A percentile compares a stretch with the other conserved stretches of the same genome.
These are phyloP conservation scores for Petunia axillaris DNA, from an alignment of 257 asterid genomes.

Conservation along the genomic window DNA sequence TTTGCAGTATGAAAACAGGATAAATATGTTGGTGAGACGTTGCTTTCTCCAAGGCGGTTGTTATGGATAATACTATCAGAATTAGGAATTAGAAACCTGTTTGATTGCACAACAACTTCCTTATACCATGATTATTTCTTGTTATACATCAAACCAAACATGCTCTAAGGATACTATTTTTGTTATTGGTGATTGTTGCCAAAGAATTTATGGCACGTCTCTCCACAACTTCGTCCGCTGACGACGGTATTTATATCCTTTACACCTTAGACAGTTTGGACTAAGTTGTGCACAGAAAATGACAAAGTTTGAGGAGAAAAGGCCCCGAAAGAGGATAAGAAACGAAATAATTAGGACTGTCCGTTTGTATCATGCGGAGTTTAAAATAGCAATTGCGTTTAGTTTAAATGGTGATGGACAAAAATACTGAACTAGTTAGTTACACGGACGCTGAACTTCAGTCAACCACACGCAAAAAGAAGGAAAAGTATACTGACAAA, in stretches of 20 bases:
- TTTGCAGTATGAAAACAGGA: not conserved
- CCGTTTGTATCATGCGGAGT: not conserved
- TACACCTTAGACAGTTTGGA: not conserved
- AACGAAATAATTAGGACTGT: not conserved
- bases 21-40: not conserved
- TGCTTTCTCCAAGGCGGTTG: not conserved
- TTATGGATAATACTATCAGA: no score
- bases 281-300: not conserved
- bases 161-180: no score
- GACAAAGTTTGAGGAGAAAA: not conserved
- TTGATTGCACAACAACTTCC: no score
- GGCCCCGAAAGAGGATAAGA: not conserved
- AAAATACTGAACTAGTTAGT: no score
- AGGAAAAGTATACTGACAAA: no score
- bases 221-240: not conserved
- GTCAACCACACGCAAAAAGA: no score
- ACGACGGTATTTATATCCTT: not conserved
- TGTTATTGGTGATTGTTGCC: not conserved
- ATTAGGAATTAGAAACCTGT: no score
- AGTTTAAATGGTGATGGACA: no score
- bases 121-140: no score
- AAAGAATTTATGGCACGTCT: no score
- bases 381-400: not conserved
- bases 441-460: no score
- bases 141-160: no score